Base-by-base conservation (phyloP, 1,284 basidiomycete genomes). In the Heterobasidion irregulare region DNA sequence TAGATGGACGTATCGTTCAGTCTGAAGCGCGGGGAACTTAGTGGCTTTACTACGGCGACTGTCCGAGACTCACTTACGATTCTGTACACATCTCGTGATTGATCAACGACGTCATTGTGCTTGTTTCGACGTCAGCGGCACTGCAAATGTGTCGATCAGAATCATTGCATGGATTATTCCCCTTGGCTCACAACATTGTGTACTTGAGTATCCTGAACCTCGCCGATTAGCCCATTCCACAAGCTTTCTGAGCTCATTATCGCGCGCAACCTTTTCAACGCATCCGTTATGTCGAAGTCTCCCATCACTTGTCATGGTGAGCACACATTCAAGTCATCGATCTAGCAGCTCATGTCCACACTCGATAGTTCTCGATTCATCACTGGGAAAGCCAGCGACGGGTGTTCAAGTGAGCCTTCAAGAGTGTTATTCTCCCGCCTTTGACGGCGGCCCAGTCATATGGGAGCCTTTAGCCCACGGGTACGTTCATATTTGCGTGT, bases 271-370 rank as follows among this genome's bases (percentile, higher is more conserved):
- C 26, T 26, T 1, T 26, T 26, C 6, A 5, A 26, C 26, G 26
- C 26, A 26, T 26, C 46, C 12, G 26, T 47, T 32, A 47, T 47
- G 80, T 71, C 74, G 6, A 84, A 80, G 63, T 91, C 91, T 2
- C 89, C 91, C 1, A 89, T 96, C 58, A 96, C 94, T 41, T 95
- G 94, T 68, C 93, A 96, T 63, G 84, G 91, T 90, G 59, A 55
- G 76, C 54, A 53, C 38, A 50, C 34, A 35, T 50, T 10, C 34
- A 13, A 8, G 38, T 47, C 7, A 12, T 18, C n/a, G 34, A 44
- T 18, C 15, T 47, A n/a, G 44, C 10, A 9, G 10, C 15, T 46
- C 19, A 26, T 16, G n/a, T 19, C 9, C 32, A n/a, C 13, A 26
- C 44, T 45, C 43, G n/a, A 19, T 56, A 94, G 92, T 96, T 12